Conservation (phyloP, 2,329 filamentous ascomycete genomes). For the Pseudopithomyces maydicus region DNA sequence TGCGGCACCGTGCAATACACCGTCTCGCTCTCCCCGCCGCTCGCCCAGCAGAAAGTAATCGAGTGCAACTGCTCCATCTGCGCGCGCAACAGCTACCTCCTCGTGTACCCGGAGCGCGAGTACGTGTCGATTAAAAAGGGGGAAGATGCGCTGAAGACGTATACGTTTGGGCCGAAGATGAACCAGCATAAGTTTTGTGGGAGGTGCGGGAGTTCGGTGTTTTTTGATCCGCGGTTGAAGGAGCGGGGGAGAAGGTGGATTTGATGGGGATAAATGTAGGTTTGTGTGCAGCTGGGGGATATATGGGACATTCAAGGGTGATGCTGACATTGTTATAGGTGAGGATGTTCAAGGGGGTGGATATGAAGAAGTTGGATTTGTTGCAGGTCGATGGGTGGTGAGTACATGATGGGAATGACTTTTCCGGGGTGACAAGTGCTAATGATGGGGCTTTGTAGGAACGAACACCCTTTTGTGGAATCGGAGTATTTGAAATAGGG, state of each 20-base stretch:
- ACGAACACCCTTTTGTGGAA: conserved; percentile 11
- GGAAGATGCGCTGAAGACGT: conserved; percentile 26
- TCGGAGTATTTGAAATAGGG: conserved; percentile 15
- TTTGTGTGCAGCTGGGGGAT: no score
- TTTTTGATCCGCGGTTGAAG: conserved; percentile 31
- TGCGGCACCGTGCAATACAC: conserved; percentile 58
- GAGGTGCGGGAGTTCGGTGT: conserved; percentile 33
- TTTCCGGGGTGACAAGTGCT: not conserved
- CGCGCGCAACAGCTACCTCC: conserved; percentile 55
- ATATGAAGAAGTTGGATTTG: conserved; percentile 28
- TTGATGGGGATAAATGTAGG: conserved; percentile 36
- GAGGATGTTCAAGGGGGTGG: conserved; percentile 36
- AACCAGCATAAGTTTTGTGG: conserved; percentile 35
- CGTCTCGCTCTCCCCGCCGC: conserved; percentile 55
- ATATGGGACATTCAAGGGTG: no score
- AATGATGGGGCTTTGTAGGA: not conserved
- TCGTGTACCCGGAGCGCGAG: conserved; percentile 45
- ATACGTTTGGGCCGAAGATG: conserved; percentile 31
- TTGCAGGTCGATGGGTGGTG: conserved; percentile 25
- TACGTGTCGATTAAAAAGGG: conserved; percentile 32
- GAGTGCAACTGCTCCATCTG: conserved; percentile 62
- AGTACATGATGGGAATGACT: not conserved
- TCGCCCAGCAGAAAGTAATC: conserved; percentile 53
- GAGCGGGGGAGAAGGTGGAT: conserved; percentile 27
- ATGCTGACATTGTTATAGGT: conserved; percentile 14